Conservation (phyloP, 2,329 filamentous ascomycete species). For the Penicillium sp. region DNA sequence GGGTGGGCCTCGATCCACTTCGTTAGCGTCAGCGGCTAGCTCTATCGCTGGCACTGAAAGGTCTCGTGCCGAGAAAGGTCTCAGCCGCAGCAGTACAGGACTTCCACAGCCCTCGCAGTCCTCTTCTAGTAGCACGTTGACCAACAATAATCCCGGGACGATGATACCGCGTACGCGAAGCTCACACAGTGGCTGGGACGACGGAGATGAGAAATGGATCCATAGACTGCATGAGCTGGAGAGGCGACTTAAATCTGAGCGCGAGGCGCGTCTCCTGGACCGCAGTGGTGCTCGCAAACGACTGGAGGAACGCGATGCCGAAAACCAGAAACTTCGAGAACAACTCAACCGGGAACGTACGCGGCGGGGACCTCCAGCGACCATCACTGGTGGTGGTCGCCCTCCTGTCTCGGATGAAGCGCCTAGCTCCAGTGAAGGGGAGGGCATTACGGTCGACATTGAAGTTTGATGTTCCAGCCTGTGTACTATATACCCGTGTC, state of each 20-base stretch:
- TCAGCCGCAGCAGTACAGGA: slow-evolving; percentile 32
- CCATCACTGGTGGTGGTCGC: slow-evolving; percentile 22
- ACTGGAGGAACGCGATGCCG: slow-evolving; percentile 68
- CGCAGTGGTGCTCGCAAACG: slow-evolving; percentile 76
- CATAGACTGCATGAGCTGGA: slow-evolving; percentile 83
- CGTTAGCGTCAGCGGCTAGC: slow-evolving; percentile 38
- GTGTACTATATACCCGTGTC: slow-evolving; percentile 16
- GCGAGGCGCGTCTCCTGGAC: slow-evolving; percentile 81
- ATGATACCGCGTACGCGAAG: slow-evolving; percentile 27
- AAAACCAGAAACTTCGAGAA: slow-evolving; percentile 66
- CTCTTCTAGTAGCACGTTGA: slow-evolving; percentile 33
- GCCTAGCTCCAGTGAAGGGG: slow-evolving; percentile 38
- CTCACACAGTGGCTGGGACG: slow-evolving; percentile 26
- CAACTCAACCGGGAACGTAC: slow-evolving; percentile 59
- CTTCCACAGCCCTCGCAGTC: slow-evolving; percentile 36
- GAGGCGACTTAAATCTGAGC: slow-evolving; percentile 79
- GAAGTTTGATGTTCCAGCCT: slow-evolving; percentile 29
- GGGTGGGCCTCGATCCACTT: slow-evolving; percentile 30
- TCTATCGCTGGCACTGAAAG: slow-evolving; percentile 47
- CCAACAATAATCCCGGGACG: slow-evolving; percentile 30
- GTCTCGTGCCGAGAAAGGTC: slow-evolving; percentile 27
- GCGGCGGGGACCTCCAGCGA: slow-evolving; percentile 32
- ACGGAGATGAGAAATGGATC: slow-evolving; percentile 72
- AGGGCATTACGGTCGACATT: slow-evolving; percentile 39
- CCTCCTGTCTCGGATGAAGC: slow-evolving; percentile 27